Percentiles rank a stretch among this genome's conserved stretches.
These are phyloP conservation scores for Microdochium bolleyi DNA, from an alignment of 2,329 filamentous ascomycete genomes.

Conservation along the genomic window DNA sequence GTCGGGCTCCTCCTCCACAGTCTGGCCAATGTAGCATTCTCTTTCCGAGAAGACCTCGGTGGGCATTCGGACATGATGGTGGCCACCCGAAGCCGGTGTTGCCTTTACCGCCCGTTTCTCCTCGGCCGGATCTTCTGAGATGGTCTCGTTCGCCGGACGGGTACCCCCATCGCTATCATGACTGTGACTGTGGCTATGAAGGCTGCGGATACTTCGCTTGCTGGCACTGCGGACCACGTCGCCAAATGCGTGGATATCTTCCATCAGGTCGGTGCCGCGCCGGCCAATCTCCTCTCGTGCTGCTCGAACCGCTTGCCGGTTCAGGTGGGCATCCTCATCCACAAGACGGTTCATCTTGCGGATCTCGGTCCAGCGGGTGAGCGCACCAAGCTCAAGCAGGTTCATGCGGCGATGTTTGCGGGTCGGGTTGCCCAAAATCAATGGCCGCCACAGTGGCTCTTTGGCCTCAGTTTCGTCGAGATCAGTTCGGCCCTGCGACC, in stretches of 20 bases:
- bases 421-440: constrained; percentile 64
- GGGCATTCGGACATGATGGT: constrained; percentile 10
- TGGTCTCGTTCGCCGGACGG: constrained; percentile 5
- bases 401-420: constrained; percentile 63
- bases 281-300: constrained; percentile 20
- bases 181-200: constrained; percentile 11
- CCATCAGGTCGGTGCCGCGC: constrained; percentile 15
- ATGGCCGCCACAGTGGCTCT: constrained; percentile 56
- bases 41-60: constrained; percentile 17
- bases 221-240: constrained; percentile 23
- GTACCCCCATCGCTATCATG: constrained; percentile 16
- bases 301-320: constrained; percentile 22
- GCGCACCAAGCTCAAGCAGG: constrained; percentile 58
- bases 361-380: constrained; percentile 69
- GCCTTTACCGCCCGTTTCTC: constrained; percentile 2
- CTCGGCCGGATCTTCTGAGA: not conserved
- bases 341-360: constrained; percentile 50
- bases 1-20: constrained; percentile 24
- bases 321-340: constrained; percentile 30
- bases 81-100: constrained; percentile 6
- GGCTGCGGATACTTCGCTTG: constrained; percentile 18
- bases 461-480: constrained; percentile 35
- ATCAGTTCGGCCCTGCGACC: constrained; percentile 16
- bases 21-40: constrained; percentile 28
- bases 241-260: constrained; percentile 16